Conservation (phyloP, 805 yeast genomes). For the Scheffersomyces amazonensis region DNA sequence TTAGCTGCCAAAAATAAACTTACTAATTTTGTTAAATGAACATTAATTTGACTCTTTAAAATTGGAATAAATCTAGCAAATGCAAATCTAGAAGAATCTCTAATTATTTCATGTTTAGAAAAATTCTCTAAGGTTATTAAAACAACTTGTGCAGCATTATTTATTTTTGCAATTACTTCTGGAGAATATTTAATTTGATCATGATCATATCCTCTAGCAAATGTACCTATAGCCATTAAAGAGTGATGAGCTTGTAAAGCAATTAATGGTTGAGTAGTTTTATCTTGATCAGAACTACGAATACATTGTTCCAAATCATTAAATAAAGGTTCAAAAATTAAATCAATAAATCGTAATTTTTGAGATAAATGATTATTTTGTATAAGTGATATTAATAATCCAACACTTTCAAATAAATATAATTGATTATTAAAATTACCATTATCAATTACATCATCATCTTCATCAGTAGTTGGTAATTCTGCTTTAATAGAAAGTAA, state of each 20-base stretch:
- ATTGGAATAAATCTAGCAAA: constrained; percentile 84
- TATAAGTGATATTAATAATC: constrained; percentile 60
- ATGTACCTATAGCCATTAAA: constrained; percentile 84
- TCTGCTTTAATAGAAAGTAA: constrained; percentile 64
- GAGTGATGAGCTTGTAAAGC: constrained; percentile 82
- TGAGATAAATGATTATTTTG: constrained; percentile 17
- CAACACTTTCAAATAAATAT: constrained; percentile 82
- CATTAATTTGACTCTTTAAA: constrained; percentile 45
- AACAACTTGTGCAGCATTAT: constrained; percentile 76
- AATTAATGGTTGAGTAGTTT: constrained; percentile 35
- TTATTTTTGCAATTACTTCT: constrained; percentile 44
- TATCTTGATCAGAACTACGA: constrained; percentile 16
- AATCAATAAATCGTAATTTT: constrained; percentile 52
- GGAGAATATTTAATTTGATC: constrained; percentile 33
- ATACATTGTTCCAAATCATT: constrained; percentile 67
- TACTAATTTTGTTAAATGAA: constrained; percentile 65
- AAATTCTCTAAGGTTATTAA: constrained; percentile 79
- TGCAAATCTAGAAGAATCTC: constrained; percentile 85
- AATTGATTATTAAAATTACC: constrained; percentile 74
- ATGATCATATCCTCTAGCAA: constrained; percentile 80
- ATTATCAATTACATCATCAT: constrained; percentile 42
- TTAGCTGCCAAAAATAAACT: constrained; percentile 54
- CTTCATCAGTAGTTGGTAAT: constrained; percentile 53
- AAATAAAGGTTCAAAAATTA: constrained; percentile 73
- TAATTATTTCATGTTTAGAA: constrained; percentile 59